Evolutionary conservation across 139 green algal genomes (phyloP).

Genomic region (Chlamydomonas sphaeroides): DNA sequence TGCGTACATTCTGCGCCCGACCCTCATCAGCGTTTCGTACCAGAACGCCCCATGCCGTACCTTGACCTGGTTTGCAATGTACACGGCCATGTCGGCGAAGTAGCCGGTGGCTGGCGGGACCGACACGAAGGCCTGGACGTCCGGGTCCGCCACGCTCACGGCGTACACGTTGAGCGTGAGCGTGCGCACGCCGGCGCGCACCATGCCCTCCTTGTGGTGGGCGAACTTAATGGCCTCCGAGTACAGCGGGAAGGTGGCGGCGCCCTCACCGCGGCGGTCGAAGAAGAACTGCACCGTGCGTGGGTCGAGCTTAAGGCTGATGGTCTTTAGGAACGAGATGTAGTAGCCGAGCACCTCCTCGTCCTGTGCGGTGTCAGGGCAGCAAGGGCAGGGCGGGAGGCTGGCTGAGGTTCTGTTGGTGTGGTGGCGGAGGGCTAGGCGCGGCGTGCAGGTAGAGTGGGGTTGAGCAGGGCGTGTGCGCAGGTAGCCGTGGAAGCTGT

Average conservation of each 20-base stretch:
- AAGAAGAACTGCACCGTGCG: slow-evolving; percentile 96
- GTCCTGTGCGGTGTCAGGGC: no score
- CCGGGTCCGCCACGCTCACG: slow-evolving; percentile 76
- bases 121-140: slow-evolving; percentile 78
- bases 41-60: no score
- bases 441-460: no score
- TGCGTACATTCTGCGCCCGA: no score
- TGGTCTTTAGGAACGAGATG: slow-evolving; percentile 97
- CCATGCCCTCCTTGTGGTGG: slow-evolving; percentile 94
- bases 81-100: slow-evolving; percentile 72
- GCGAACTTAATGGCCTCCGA: slow-evolving; percentile 91
- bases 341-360: slow-evolving; percentile 98
- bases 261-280: slow-evolving; percentile 26
- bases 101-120: slow-evolving; percentile 65
- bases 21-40: no score
- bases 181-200: slow-evolving; percentile 94
- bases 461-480: no score
- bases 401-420: no score
- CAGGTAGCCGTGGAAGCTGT: no score
- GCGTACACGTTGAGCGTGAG: slow-evolving; percentile 96
- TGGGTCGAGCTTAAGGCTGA: slow-evolving; percentile 91
- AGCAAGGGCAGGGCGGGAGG: no score
- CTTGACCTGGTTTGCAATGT: slow-evolving; percentile 80
- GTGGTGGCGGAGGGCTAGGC: no score
- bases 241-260: slow-evolving; percentile 90